Percentiles rank a stretch among this genome's conserved stretches.
Conservation (phyloP, 108 stramenopile species). For the Stephanodiscus triporus region DNA sequence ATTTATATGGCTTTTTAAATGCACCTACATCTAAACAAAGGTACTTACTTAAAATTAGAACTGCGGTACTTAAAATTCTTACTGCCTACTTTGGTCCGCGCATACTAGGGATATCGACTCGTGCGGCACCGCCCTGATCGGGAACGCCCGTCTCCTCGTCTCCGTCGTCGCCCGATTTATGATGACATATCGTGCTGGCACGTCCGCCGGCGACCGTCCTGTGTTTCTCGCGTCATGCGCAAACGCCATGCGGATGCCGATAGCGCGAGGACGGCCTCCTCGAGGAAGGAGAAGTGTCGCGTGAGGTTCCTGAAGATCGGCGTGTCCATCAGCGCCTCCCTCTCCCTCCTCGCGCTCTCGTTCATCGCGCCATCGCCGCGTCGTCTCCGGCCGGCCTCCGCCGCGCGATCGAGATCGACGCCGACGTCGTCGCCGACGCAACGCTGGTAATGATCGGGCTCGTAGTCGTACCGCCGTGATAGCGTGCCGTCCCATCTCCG, state of each 20-base stretch:
- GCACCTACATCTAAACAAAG: no score
- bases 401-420: not conserved
- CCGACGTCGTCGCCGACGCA: not conserved
- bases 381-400: not conserved
- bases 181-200: no score
- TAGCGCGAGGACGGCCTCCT: constrained; percentile 42
- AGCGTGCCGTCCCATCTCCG: constrained; percentile 24
- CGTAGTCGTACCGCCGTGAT: constrained; percentile 37
- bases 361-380: not conserved
- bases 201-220: constrained; percentile 10
- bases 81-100: no score
- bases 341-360: not conserved
- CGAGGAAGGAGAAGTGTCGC: constrained; percentile 56
- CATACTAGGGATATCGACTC: constrained; percentile 74
- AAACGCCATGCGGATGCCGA: constrained; percentile 50
- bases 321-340: constrained; percentile 13
- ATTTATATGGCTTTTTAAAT: no score
- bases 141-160: constrained; percentile 6
- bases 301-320: constrained; percentile 58
- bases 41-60: no score
- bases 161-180: no score
- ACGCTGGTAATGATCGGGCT: not conserved
- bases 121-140: constrained; percentile 65
- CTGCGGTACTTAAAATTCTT: no score
- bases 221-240: constrained; percentile 17